These are phyloP conservation scores for Hypoxylon sp. DNA, from an alignment of 2,329 filamentous ascomycete species.

Conservation along the genomic window DNA sequence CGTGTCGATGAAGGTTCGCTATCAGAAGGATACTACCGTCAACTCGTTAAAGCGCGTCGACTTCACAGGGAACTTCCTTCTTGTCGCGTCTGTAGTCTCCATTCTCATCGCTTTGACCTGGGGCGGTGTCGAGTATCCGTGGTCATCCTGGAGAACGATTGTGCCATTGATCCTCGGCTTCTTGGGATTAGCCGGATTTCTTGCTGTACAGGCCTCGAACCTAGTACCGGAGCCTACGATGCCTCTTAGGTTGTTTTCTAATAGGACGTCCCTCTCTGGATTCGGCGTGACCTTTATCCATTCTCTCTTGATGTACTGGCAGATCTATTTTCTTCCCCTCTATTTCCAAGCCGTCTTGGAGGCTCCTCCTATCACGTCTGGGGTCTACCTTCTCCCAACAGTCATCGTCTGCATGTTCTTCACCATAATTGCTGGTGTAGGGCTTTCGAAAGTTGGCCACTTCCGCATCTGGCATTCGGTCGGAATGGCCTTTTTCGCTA, in stretches of 20 bases:
- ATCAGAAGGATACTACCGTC: conserved; percentile 18
- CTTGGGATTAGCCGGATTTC: conserved; percentile 56
- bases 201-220: conserved; percentile 49
- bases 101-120: conserved; percentile 54
- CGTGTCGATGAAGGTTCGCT: conserved; percentile 52
- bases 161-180: conserved; percentile 58
- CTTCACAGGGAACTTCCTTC: conserved; percentile 55
- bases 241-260: conserved; percentile 61
- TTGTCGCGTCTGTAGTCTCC: conserved; percentile 54
- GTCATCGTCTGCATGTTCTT: conserved; percentile 45
- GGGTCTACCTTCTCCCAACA: conserved; percentile 47
- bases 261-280: conserved; percentile 55
- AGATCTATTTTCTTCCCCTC: conserved; percentile 59
- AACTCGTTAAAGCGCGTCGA: conserved; percentile 53
- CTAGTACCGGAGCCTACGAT: conserved; percentile 54
- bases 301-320: conserved; percentile 56
- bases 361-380: conserved; percentile 57
- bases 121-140: conserved; percentile 19
- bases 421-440: conserved; percentile 45
- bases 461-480: conserved; percentile 41
- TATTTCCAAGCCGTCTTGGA: conserved; percentile 61
- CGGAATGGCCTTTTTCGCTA: conserved; percentile 49
- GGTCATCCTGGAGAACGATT: conserved; percentile 9
- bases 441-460: conserved; percentile 42
- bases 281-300: conserved; percentile 57